Base-by-base conservation (phyloP, 495 filamentous ascomycete species). In the Filosporella fistucella region DNA sequence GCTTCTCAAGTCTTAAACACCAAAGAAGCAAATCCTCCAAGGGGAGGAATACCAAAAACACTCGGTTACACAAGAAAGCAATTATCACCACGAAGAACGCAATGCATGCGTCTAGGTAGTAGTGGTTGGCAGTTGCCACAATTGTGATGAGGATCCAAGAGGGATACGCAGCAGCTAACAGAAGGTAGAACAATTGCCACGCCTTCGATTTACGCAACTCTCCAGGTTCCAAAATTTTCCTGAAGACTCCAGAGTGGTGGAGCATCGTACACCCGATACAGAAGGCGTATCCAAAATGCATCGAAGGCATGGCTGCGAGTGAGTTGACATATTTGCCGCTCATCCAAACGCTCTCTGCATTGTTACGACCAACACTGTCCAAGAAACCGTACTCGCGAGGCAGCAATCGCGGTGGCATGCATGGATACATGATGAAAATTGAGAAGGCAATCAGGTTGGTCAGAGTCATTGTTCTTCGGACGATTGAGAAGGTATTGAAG, bases 71-170 rank as follows among this genome's bases (percentile, higher is more conserved):
- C 20, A 71, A 38, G 55, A 64, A 71, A 13, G 74, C 69, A 12
- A 71, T 64, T n/a, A 74, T 53, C 5, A 70, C 70, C 23, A 77
- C 68, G 42, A 75, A 63, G 16, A 61, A 56, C 5, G 76, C 77
- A n/a, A 74, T 64, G 14, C 71, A 59, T 1, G 78, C 80, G 58
- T 84, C 81, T 28, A 85, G 64, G 62, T 74, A 80, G 54, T 80
- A 84, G 59, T 84, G 81, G 51, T 85, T 85, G 11, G 81, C 81
- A 5, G 81, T 85, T 9, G 78, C 78, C 13, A 85, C 67, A 39
- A 85, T 83, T 11, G 80, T 76, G 39, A 70, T 68, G 13, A 85
- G 68, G 28, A 85, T 76, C 32, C 79, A 67, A 7, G 64, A 38
- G 3, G 81, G 78, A 56, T 85, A 85, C 8, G 65, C 57, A 18